Percentiles rank a stretch among this genome's conserved stretches.
These are phyloP conservation scores for Fraxinus xanthoxyloides DNA, from an alignment of 305 asterid species.

Conservation along the genomic window DNA sequence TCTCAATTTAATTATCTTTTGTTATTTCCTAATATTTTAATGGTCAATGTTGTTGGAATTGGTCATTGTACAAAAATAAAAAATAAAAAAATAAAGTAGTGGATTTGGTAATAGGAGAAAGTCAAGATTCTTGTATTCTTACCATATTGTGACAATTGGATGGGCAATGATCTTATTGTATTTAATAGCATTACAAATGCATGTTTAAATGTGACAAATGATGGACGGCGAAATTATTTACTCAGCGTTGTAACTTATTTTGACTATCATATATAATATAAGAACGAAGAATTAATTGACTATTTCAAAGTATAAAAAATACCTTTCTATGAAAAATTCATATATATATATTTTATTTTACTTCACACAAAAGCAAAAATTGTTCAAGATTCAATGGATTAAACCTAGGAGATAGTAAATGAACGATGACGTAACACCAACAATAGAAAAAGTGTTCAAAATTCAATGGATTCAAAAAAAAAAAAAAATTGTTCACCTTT, in stretches of 20 bases:
- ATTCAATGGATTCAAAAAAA: background rate
- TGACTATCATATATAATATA: background rate
- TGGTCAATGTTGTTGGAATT: background rate
- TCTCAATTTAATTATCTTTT: background rate
- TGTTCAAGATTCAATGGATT: background rate
- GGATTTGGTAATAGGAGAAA: background rate
- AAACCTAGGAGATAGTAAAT: background rate
- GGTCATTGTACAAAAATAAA: background rate
- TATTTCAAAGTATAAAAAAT: background rate
- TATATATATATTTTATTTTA: too few species aligned
- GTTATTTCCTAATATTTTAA: background rate
- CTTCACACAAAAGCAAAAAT: background rate
- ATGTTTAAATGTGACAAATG: background rate
- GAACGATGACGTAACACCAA: background rate
- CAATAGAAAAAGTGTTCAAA: background rate
- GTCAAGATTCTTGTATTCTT: background rate
- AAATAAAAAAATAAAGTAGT: background rate
- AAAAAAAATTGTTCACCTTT: background rate
- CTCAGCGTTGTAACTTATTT: background rate
- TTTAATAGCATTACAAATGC: background rate
- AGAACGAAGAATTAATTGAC: background rate
- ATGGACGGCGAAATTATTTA: background rate
- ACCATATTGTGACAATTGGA: background rate
- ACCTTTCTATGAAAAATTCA: background rate
- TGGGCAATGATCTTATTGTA: background rate